Percentiles rank a stretch among this genome's conserved stretches.
Evolutionary conservation across 495 filamentous ascomycete species (phyloP).

Genomic region (Penicillium turbatum): DNA sequence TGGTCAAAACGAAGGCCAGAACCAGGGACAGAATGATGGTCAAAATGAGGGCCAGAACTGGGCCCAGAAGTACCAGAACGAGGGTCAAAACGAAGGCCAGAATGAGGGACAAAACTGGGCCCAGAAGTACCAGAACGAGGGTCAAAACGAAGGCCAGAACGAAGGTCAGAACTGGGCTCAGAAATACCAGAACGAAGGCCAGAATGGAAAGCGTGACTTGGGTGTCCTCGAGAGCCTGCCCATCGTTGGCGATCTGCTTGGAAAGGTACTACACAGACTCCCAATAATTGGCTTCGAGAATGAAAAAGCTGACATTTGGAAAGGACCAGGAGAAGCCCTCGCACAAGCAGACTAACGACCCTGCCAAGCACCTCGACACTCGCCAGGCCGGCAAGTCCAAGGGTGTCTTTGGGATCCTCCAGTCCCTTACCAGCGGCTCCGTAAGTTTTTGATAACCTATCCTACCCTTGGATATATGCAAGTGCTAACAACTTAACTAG

Average conservation of each 20-base stretch:
- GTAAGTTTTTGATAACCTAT: background rate
- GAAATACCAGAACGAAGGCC: background rate
- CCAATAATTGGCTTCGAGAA: background rate
- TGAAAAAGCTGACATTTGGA: background rate
- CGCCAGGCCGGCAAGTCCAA: background rate
- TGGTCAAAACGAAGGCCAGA: slow-evolving; percentile 15
- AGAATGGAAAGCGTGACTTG: slow-evolving; percentile 6
- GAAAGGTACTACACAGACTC: background rate
- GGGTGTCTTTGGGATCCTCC: slow-evolving; percentile 3
- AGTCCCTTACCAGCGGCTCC: slow-evolving; percentile 6
- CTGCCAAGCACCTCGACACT: slow-evolving; percentile 1
- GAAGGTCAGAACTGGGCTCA: slow-evolving; percentile 2
- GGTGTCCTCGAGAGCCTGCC: slow-evolving; percentile 13
- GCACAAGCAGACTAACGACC: background rate
- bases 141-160: slow-evolving; percentile 5
- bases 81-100: slow-evolving; percentile 5
- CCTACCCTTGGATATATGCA: too few relatives aligned
- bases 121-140: background rate
- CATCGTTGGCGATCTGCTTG: slow-evolving; percentile 13
- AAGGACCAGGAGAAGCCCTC: slow-evolving; percentile 6
- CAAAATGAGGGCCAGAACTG: slow-evolving; percentile 7
- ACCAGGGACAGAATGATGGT: background rate
- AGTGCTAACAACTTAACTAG: slow-evolving; percentile 4
- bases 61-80: background rate
- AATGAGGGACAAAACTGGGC: slow-evolving; percentile 8